A percentile compares a stretch with the other conserved stretches of the same genome.
These are phyloP conservation scores for Trametes punicea DNA, from an alignment of 768 basidiomycete species.

Conservation along the genomic window DNA sequence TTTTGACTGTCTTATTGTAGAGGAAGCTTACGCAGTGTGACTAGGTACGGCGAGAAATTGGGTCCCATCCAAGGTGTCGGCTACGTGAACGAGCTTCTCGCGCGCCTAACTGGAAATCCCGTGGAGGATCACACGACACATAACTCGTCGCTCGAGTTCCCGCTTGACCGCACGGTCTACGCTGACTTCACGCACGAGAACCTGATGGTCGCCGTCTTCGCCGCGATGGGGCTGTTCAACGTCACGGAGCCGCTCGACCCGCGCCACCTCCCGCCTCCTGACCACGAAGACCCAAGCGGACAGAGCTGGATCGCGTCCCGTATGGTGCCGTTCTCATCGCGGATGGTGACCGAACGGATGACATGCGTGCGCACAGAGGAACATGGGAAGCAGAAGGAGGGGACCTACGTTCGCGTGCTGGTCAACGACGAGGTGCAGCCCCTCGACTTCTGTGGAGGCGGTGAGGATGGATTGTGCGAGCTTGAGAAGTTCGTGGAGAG, in stretches of 20 bases:
- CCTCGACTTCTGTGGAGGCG: constrained; percentile 61
- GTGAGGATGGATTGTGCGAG: constrained; percentile 56
- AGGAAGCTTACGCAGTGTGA: constrained; percentile 32
- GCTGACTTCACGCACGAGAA: constrained; percentile 85
- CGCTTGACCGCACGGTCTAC: constrained; percentile 60
- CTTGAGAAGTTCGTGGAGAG: constrained; percentile 66
- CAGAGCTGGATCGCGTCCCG: constrained; percentile 49
- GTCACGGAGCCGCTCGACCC: constrained; percentile 21
- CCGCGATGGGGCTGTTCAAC: constrained; percentile 48
- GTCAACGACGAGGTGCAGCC: constrained; percentile 73
- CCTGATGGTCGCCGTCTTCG: constrained; percentile 74
- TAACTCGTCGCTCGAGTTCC: constrained; percentile 79
- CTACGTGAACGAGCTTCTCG: constrained; percentile 85
- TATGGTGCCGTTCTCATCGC: constrained; percentile 71
- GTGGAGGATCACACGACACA: constrained; percentile 72
- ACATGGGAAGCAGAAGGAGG: not conserved
- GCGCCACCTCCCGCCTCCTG: not conserved
- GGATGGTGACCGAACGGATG: constrained; percentile 74
- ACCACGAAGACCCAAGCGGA: not conserved
- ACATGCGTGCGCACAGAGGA: constrained; percentile 35
- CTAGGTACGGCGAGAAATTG: constrained; percentile 62
- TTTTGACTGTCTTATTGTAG: too few species aligned
- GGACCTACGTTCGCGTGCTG: constrained; percentile 60
- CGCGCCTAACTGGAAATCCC: constrained; percentile 62
- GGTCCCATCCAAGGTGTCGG: constrained; percentile 83